Percentiles rank a stretch among this genome's conserved stretches.
These are phyloP conservation scores for Lichtheimia hyalospora DNA, from an alignment of 371 early-diverging fungal genomes.

Conservation along the genomic window DNA sequence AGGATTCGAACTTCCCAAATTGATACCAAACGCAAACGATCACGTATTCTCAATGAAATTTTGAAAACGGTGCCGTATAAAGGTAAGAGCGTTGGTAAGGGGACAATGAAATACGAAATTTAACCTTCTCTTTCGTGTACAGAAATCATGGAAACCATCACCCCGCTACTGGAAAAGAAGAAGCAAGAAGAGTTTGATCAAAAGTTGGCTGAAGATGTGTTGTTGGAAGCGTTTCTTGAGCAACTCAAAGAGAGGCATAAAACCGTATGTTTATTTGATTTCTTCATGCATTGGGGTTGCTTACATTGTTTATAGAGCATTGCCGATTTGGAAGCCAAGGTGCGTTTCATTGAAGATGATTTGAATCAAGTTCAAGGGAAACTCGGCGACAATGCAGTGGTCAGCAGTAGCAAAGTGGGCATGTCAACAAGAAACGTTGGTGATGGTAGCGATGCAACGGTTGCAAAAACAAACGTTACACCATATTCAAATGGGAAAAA, in stretches of 20 bases:
- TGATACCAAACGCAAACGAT: not conserved
- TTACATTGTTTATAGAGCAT: slow-evolving; percentile 21
- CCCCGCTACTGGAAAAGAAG: slow-evolving; percentile 57
- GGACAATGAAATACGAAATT: not conserved
- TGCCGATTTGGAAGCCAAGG: slow-evolving; percentile 27
- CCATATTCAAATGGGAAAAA: not conserved
- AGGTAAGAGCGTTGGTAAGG: slow-evolving; percentile 1
- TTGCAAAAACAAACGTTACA: not conserved
- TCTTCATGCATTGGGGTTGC: not conserved
- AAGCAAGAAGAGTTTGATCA: slow-evolving; percentile 51
- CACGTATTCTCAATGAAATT: not conserved
- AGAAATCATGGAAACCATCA: slow-evolving; percentile 58
- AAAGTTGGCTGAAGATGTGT: slow-evolving; percentile 49
- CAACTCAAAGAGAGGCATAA: slow-evolving; percentile 25
- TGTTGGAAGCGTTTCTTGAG: slow-evolving; percentile 63
- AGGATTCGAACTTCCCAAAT: not conserved
- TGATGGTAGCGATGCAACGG: not conserved
- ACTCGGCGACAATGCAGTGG: not conserved
- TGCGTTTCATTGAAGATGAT: slow-evolving; percentile 40
- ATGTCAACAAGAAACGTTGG: too few species aligned
- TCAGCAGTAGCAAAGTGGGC: not conserved
- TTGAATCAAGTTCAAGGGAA: slow-evolving; percentile 7
- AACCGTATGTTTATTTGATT: slow-evolving; percentile 4
- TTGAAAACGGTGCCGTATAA: slow-evolving; percentile 9
- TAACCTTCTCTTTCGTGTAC: slow-evolving; percentile 2